Percentiles rank a stretch among this genome's conserved stretches.
phyloP scores from a whole-genome alignment of 805 yeast species.

The Candida ulmi region DNA sequence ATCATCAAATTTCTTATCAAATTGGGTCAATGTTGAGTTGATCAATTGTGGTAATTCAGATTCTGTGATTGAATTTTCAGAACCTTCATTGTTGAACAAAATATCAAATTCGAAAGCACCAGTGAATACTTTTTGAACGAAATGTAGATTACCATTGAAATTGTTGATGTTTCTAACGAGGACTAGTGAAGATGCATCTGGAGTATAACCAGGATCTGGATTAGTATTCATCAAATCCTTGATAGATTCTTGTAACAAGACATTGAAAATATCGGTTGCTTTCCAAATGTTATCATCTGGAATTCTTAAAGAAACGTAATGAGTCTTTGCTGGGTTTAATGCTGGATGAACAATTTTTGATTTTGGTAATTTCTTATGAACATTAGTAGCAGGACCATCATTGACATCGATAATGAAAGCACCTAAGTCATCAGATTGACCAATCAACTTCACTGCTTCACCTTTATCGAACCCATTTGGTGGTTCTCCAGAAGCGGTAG shows the following conservation, averaged over 20 bases:
- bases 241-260: conserved; percentile 68
- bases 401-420: conserved; percentile 55
- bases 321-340: conserved; percentile 54
- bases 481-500: conserved; percentile 31
- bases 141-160: conserved; percentile 73
- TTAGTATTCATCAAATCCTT: conserved; percentile 30
- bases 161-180: conserved; percentile 52
- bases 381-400: conserved; percentile 45
- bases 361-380: conserved; percentile 30
- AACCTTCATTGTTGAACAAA: conserved; percentile 43
- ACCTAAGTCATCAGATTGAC: conserved; percentile 61
- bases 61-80: conserved; percentile 34
- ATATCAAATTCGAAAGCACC: conserved; percentile 76
- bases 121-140: conserved; percentile 67
- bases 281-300: conserved; percentile 74
- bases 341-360: conserved; percentile 30
- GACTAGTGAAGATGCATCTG: conserved; percentile 38
- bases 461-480: conserved; percentile 24
- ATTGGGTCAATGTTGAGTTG: conserved; percentile 19
- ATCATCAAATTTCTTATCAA: conserved; percentile 48
- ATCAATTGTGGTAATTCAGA: conserved; percentile 20
- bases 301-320: conserved; percentile 61
- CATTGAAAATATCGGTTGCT: conserved; percentile 69
- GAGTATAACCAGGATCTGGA: conserved; percentile 20
- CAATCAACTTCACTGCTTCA: conserved; percentile 38